These are phyloP conservation scores for Fusarium xyrophilum DNA, from an alignment of 2,329 filamentous ascomycete genomes.

Conservation along the genomic window DNA sequence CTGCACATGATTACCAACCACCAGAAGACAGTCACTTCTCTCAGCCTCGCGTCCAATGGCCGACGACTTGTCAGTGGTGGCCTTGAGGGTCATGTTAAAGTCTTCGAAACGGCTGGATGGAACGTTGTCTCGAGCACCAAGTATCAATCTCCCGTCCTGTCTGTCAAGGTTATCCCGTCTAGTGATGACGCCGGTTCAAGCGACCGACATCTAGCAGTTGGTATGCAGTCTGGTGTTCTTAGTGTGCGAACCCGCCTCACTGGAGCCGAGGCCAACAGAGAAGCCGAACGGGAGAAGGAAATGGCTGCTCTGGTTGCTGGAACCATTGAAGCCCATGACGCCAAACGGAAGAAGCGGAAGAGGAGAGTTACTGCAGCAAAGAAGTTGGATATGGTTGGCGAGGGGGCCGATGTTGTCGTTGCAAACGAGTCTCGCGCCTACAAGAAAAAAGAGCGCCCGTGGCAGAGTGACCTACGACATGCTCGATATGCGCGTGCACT, in stretches of 20 bases:
- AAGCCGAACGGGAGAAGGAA: conserved; percentile 79
- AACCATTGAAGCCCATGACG: conserved; percentile 79
- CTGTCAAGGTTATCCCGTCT: conserved; percentile 72
- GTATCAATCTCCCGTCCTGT: conserved; percentile 89
- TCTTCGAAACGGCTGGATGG: conserved; percentile 94
- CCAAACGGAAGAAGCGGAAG: conserved; percentile 73
- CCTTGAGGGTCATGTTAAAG: conserved; percentile 94
- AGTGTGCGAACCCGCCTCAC: conserved; percentile 89
- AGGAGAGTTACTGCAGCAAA: conserved; percentile 54
- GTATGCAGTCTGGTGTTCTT: conserved; percentile 92
- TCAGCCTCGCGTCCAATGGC: conserved; percentile 81
- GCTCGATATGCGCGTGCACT: conserved; percentile 79
- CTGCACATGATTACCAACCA: conserved; percentile 89
- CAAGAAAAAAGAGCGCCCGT: conserved; percentile 69
- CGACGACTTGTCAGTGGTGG: conserved; percentile 85
- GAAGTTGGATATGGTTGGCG: conserved; percentile 80
- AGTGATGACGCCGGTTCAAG: conserved; percentile 58
- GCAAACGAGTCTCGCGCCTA: conserved; percentile 67
- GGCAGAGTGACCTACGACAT: conserved; percentile 83
- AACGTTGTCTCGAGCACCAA: conserved; percentile 95
- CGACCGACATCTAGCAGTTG: conserved; percentile 93
- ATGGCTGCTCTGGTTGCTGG: conserved; percentile 84
- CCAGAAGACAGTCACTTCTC: conserved; percentile 94
- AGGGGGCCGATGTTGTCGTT: conserved; percentile 87
- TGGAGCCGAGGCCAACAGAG: conserved; percentile 78